Base-by-base conservation (phyloP, 805 yeast species). In the Yamadazyma olivae region DNA sequence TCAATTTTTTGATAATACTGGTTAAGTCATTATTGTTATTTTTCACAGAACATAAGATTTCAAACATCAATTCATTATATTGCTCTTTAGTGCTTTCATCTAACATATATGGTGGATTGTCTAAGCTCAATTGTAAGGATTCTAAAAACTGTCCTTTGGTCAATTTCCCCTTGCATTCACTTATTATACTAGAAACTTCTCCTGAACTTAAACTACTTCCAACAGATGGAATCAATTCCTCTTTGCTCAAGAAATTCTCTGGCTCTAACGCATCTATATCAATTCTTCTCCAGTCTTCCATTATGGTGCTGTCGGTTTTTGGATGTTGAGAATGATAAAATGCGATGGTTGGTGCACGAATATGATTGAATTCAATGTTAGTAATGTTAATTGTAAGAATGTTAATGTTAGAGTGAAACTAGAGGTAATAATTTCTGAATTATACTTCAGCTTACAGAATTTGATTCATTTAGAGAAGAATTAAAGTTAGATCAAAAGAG, bases 221-320 rank as follows among this genome's bases (percentile, higher is more conserved):
- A 28, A 71, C 60, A 44, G 74, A 70, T 9, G 82, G 81, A 15
- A 74, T 61, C 50, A 86, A 70, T 34, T 85, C 91, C 46, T 74
- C 78, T 30, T 71, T 70, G 21, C 81, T 70, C 44, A 85, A 60
- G 50, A 77, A 79, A 49, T 74, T 75, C 31, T 90, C 96, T 3
- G 95, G 85, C 54, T 90, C 96, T 46, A 79, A 80, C 13, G 88
- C 85, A 61, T 93, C 98, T 36, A 93, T 81, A 59, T 93, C 96
- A 50, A 91, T 87, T 74, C 93, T 80, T 75, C 99, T 83, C 95
- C 95, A 85, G 55, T 83, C 89, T 42, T 76, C 81, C 78, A 78
- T 76, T 14, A 9, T 20, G 23, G 7, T 20, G 23, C n/a, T n/a
- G n/a, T n/a, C n/a, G n/a, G n/a, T n/a, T n/a, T n/a, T n/a, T n/a